Conservation (phyloP, 768 basidiomycete genomes). For the Glaciozyma antarctica region DNA sequence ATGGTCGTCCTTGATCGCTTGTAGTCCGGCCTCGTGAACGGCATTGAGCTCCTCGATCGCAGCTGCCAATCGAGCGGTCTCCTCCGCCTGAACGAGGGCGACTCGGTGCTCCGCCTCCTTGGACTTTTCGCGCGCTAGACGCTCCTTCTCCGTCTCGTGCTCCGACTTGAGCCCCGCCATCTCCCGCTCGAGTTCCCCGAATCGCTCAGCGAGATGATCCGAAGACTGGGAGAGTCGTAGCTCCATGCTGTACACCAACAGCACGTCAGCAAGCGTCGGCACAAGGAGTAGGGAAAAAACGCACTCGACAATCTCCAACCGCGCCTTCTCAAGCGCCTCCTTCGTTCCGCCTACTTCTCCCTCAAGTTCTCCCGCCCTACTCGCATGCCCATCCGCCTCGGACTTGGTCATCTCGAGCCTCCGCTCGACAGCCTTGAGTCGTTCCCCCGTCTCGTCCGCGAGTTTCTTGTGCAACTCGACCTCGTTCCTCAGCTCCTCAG, state of each 20-base stretch:
- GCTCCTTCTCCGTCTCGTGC: neutral
- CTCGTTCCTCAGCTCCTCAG: neutral
- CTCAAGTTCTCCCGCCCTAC: too few species aligned
- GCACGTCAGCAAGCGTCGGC: too few species aligned
- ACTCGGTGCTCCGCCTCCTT: neutral
- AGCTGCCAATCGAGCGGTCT: neutral
- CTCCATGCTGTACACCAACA: too few species aligned
- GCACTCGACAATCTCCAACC: too few species aligned
- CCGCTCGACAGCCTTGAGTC: too few species aligned
- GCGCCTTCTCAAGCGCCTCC: neutral
- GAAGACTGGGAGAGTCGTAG: too few species aligned
- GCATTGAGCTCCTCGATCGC: neutral
- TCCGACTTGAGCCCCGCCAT: neutral
- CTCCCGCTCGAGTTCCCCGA: neutral
- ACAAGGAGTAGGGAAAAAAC: too few species aligned
- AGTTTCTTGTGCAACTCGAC: neutral
- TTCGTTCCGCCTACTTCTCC: too few species aligned
- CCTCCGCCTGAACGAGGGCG: neutral
- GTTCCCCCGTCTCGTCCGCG: too few species aligned
- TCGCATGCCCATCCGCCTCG: too few species aligned
- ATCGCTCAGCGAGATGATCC: too few species aligned
- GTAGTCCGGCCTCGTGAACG: neutral
- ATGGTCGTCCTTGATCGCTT: neutral
- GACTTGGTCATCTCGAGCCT: too few species aligned
- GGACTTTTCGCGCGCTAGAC: neutral